Conservation (phyloP, 176 grass and related monocot genomes). For the Eragrostis curvula region DNA sequence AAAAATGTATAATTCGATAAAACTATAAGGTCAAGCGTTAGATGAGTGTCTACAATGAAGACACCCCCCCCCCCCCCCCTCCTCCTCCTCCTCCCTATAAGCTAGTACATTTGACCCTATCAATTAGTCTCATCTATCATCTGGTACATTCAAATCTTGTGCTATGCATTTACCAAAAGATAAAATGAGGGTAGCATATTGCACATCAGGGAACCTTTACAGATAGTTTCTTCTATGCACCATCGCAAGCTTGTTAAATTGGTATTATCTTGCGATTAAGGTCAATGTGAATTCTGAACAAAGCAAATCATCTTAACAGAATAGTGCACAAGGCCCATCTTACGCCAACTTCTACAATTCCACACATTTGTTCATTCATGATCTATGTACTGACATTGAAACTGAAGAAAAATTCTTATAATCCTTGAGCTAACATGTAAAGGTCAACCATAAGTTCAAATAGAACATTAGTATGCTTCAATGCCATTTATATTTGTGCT, state of each 20-base stretch:
- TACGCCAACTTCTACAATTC: background rate
- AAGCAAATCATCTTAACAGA: background rate
- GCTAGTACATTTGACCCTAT: background rate
- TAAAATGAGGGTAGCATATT: background rate
- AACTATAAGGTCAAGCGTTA: background rate
- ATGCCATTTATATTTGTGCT: background rate
- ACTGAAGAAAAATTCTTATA: background rate
- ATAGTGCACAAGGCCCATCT: background rate
- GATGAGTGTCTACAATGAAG: background rate
- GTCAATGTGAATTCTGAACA: background rate
- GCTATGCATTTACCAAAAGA: background rate
- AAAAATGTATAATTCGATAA: background rate
- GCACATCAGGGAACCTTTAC: background rate
- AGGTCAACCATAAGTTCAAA: background rate
- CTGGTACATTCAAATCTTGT: background rate
- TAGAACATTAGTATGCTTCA: background rate
- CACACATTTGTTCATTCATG: background rate
- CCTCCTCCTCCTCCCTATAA: no score
- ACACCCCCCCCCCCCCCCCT: no score
- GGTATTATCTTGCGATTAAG: background rate
- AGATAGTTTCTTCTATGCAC: background rate
- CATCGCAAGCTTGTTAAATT: background rate
- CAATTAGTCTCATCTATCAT: background rate
- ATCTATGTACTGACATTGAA: background rate
- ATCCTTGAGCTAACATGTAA: background rate